Conservation (phyloP, 2,329 filamentous ascomycete genomes). For the Neonectria neomacrospora region DNA sequence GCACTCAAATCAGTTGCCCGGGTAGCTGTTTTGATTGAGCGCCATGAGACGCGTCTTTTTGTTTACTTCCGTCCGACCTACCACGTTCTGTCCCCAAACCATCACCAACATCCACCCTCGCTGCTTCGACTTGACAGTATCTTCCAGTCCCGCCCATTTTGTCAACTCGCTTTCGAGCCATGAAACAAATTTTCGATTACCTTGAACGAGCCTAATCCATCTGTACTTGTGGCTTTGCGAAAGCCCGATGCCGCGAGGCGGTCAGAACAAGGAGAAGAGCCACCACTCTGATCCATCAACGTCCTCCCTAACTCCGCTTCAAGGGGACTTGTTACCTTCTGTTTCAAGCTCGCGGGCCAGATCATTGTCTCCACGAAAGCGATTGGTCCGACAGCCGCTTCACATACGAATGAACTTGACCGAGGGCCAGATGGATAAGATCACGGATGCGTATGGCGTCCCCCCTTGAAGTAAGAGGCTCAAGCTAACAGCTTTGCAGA, state of each 20-base stretch:
- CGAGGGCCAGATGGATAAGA: conserved; percentile 59
- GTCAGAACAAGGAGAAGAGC: conserved; percentile 29
- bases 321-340: conserved; percentile 52
- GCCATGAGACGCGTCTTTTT: neutral
- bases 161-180: neutral
- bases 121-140: neutral
- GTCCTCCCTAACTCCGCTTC: conserved; percentile 46
- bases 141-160: neutral
- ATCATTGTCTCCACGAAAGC: conserved; percentile 51
- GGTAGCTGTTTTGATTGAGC: neutral
- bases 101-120: neutral
- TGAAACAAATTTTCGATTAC: neutral
- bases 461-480: neutral
- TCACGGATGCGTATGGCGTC: conserved; percentile 57
- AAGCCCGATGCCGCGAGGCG: conserved; percentile 35
- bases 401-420: conserved; percentile 61
- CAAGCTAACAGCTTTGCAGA: conserved; percentile 38
- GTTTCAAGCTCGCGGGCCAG: conserved; percentile 46
- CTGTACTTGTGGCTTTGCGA: conserved; percentile 16
- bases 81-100: neutral
- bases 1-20: neutral
- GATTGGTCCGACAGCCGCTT: conserved; percentile 51
- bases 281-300: conserved; percentile 41
- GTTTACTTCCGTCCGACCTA: neutral
- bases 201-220: neutral